Percentiles rank a stretch among this genome's conserved stretches.
Evolutionary conservation across 768 basidiomycete genomes (phyloP).

Genomic region (Lactifluus volemus): DNA sequence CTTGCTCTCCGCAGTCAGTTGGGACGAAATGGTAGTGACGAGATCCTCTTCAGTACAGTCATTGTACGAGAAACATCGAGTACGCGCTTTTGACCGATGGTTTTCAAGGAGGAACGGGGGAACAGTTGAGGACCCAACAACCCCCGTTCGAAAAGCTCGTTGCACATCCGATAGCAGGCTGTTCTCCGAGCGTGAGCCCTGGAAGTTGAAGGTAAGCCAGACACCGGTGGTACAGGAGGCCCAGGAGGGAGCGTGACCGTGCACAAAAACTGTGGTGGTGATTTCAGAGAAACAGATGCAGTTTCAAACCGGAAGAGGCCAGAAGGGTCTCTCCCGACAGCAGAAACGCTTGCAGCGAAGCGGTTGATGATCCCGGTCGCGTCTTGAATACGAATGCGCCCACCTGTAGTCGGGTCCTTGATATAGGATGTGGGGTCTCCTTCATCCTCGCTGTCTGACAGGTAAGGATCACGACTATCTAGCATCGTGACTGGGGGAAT

Average conservation of each 20-base stretch:
- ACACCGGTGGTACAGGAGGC: conserved; percentile 33
- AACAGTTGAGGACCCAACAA: conserved; percentile 38
- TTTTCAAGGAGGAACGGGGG: conserved; percentile 20
- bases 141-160: conserved; percentile 39
- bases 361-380: conserved; percentile 50
- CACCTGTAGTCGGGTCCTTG: conserved; percentile 54
- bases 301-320: conserved; percentile 32
- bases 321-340: neutral
- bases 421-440: conserved; percentile 35
- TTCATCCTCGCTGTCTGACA: conserved; percentile 44
- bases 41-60: conserved; percentile 8
- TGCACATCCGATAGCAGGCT: conserved; percentile 51
- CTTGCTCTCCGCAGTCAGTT: conserved; percentile 11
- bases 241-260: conserved; percentile 40
- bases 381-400: conserved; percentile 49
- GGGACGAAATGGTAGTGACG: neutral
- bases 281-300: conserved; percentile 24
- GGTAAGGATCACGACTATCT: conserved; percentile 35
- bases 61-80: conserved; percentile 11
- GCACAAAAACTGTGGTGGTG: conserved; percentile 35
- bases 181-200: conserved; percentile 47
- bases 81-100: conserved; percentile 18
- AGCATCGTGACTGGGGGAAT: conserved; percentile 39
- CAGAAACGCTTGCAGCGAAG: conserved; percentile 28
- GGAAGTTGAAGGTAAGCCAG: conserved; percentile 38